phyloP scores from a whole-genome alignment of 2,329 filamentous ascomycete genomes.

The Nemania sp. region DNA sequence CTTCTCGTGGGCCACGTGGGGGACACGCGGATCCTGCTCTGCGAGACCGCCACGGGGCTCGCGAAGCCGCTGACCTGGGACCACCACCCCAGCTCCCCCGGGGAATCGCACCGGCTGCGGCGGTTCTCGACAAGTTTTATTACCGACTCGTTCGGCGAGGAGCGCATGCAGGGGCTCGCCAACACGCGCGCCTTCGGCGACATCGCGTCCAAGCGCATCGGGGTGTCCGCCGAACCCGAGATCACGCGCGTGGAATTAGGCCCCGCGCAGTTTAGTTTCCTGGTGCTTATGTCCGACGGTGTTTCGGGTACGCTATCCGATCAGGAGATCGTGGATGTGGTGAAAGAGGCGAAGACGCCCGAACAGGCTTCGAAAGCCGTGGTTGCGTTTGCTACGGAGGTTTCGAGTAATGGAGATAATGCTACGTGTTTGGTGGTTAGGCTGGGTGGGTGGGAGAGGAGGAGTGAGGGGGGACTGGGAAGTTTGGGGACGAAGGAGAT shows the following conservation, averaged over 20 bases:
- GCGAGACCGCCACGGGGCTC: constrained; percentile 79
- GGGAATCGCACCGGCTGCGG: constrained; percentile 80
- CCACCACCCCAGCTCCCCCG: constrained; percentile 87
- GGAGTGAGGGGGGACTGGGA: constrained; percentile 82
- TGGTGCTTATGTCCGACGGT: constrained; percentile 87
- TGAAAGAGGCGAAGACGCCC: constrained; percentile 91
- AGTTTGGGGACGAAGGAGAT: constrained; percentile 91
- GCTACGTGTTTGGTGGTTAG: constrained; percentile 69
- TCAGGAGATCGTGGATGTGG: constrained; percentile 93
- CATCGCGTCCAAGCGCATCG: constrained; percentile 86
- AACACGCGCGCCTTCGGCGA: constrained; percentile 96
- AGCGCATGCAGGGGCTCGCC: constrained; percentile 89
- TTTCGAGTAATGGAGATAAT: constrained; percentile 69
- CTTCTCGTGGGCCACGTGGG: constrained; percentile 88
- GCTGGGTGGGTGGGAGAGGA: constrained; percentile 70
- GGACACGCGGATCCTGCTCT: constrained; percentile 88
- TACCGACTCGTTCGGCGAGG: constrained; percentile 95
- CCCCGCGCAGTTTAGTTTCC: constrained; percentile 84
- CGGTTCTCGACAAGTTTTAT: constrained; percentile 84
- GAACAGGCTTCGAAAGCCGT: constrained; percentile 80
- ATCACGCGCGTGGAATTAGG: constrained; percentile 76
- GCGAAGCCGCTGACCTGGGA: constrained; percentile 84
- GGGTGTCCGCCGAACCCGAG: constrained; percentile 92
- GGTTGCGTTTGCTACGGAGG: constrained; percentile 86
- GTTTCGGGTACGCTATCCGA: constrained; percentile 84